A percentile compares a stretch with the other conserved stretches of the same genome.
Evolutionary conservation across 2,329 filamentous ascomycete genomes (phyloP).

Genomic region (Cucurbitaria berberidis): DNA sequence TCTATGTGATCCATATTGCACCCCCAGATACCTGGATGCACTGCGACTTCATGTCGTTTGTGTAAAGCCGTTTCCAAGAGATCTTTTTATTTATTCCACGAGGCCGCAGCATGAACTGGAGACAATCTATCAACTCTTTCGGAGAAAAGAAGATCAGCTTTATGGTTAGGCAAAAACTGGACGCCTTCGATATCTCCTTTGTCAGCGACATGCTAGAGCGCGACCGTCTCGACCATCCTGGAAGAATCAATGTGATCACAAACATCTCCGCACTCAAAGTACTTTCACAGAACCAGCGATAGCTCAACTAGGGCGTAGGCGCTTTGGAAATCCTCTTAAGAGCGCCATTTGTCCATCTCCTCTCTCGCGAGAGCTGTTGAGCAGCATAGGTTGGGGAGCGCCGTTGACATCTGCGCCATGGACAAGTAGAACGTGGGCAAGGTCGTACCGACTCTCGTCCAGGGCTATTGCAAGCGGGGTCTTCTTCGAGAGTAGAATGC

Average conservation of each 20-base stretch:
- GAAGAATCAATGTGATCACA: too few relatives aligned
- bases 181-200: not conserved
- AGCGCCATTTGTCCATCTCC: too few relatives aligned
- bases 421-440: not conserved
- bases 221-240: not conserved
- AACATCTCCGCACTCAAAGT: too few relatives aligned
- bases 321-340: too few relatives aligned
- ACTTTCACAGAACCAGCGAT: too few relatives aligned
- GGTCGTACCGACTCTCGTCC: not conserved
- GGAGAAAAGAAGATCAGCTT: not conserved
- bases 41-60: not conserved
- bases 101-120: not conserved
- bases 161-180: not conserved
- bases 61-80: not conserved
- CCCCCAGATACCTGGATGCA: not conserved
- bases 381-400: not conserved
- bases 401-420: not conserved
- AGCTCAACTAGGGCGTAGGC: too few relatives aligned
- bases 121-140: not conserved
- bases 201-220: not conserved
- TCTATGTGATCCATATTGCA: not conserved
- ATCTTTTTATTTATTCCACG: not conserved
- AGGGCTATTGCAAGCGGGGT: not conserved
- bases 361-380: constrained; percentile 42
- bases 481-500: not conserved